Conservation (phyloP, 805 yeast species). For the Yamadazyma olivae region DNA sequence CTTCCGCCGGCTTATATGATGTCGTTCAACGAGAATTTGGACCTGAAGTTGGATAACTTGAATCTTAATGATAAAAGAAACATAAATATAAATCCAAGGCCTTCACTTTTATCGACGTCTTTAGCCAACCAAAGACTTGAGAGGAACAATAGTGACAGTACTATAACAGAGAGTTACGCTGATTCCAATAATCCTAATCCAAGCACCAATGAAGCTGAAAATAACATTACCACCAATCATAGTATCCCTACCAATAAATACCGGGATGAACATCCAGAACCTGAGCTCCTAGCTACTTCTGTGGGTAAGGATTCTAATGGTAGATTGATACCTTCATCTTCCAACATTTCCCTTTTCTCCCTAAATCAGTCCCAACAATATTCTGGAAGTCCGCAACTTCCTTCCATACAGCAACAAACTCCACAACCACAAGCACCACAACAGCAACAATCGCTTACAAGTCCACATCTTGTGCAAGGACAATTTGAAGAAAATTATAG, state of each 20-base stretch:
- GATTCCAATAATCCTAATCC: no score
- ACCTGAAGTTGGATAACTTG: conserved; percentile 11
- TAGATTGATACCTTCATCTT: conserved; percentile 39
- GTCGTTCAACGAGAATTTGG: conserved; percentile 5
- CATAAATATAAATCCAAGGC: no score
- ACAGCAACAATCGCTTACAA: conserved; percentile 1
- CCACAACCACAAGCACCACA: not conserved
- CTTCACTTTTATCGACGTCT: conserved; percentile 15
- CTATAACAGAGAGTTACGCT: no score
- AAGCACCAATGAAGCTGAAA: no score
- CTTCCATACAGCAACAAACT: not conserved
- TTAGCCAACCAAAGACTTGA: conserved; percentile 13
- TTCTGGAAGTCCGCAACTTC: not conserved
- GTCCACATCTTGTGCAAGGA: conserved; percentile 1
- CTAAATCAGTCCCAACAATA: conserved; percentile 22
- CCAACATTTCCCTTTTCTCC: conserved; percentile 38
- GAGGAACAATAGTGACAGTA: not conserved
- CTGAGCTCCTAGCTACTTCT: conserved; percentile 39
- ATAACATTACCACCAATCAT: no score
- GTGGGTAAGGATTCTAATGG: conserved; percentile 42
- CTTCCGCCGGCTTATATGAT: no score
- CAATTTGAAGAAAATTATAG: conserved; percentile 1
- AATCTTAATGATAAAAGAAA: no score
- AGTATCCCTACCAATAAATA: no score
- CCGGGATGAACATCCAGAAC: conserved; percentile 47